Evolutionary conservation across 371 early-diverging fungal genomes (phyloP).

Genomic region (Rhizopus microsporus): DNA sequence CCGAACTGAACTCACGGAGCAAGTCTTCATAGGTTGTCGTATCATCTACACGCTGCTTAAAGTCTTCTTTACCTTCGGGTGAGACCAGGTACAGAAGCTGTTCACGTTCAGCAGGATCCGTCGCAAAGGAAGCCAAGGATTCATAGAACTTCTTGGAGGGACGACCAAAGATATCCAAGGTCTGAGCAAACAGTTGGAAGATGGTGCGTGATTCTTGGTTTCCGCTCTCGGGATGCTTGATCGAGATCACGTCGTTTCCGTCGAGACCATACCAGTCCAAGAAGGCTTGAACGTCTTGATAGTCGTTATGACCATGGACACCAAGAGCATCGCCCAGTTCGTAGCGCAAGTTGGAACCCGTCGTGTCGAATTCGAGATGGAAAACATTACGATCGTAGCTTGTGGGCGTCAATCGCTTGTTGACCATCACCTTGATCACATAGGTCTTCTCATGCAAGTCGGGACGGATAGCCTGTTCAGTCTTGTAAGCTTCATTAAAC

Average conservation of each 20-base stretch:
- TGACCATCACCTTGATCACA: slow-evolving; percentile 70
- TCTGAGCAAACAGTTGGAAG: slow-evolving; percentile 79
- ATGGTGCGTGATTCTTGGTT: slow-evolving; percentile 69
- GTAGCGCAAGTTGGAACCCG: slow-evolving; percentile 77
- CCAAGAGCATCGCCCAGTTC: slow-evolving; percentile 93
- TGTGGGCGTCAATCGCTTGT: slow-evolving; percentile 81
- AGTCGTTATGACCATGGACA: slow-evolving; percentile 89
- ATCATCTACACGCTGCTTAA: slow-evolving; percentile 81
- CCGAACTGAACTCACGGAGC: slow-evolving; percentile 83
- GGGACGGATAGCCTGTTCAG: slow-evolving; percentile 59
- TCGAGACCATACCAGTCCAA: slow-evolving; percentile 73
- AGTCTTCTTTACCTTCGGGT: slow-evolving; percentile 76
- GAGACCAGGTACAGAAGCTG: slow-evolving; percentile 71
- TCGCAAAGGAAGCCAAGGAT: slow-evolving; percentile 70
- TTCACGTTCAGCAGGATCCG: slow-evolving; percentile 72
- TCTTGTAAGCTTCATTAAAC: slow-evolving; percentile 79
- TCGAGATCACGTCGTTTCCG: slow-evolving; percentile 62
- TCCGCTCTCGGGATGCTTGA: slow-evolving; percentile 46
- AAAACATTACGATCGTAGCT: slow-evolving; percentile 92
- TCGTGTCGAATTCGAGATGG: slow-evolving; percentile 93
- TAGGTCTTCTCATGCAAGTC: slow-evolving; percentile 67
- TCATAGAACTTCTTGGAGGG: slow-evolving; percentile 93
- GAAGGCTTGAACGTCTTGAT: slow-evolving; percentile 71
- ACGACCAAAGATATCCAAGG: slow-evolving; percentile 90
- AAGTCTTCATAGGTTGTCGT: slow-evolving; percentile 87